phyloP scores from a whole-genome alignment of 1,139 yeast species.

The Saccharomyces hybrid region DNA sequence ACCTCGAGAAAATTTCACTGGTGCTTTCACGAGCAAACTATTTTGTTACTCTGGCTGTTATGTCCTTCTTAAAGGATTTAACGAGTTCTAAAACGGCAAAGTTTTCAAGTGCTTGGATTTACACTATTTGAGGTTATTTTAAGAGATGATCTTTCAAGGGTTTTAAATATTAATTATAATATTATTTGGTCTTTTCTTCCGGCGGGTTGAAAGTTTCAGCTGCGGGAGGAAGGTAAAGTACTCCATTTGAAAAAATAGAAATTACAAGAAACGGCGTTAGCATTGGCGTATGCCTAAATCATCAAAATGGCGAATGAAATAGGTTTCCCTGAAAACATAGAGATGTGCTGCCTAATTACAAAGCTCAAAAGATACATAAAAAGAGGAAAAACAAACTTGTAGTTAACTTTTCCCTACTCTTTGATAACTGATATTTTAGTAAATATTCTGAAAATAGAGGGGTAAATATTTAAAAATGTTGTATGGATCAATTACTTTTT shows the following conservation, averaged over 20 bases:
- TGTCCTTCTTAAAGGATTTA: neutral
- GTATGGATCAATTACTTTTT: neutral
- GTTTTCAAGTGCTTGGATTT: neutral
- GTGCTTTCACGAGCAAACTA: neutral
- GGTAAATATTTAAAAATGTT: neutral
- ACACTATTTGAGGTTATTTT: neutral
- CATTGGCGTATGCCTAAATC: neutral
- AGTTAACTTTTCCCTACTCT: neutral
- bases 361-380: neutral
- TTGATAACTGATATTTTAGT: neutral
- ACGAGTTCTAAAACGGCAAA: neutral
- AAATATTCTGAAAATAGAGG: neutral
- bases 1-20: neutral
- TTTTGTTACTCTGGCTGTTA: neutral
- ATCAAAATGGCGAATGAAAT: neutral
- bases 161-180: neutral
- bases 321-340: neutral
- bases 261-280: neutral
- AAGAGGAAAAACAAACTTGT: neutral
- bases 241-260: neutral
- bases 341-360: neutral
- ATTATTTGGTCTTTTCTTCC: neutral
- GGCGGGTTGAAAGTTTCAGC: neutral
- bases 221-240: neutral
- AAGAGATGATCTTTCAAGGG: neutral